Conservation (phyloP, 2,329 filamentous ascomycete species). For the Cryphonectria nitschkei region DNA sequence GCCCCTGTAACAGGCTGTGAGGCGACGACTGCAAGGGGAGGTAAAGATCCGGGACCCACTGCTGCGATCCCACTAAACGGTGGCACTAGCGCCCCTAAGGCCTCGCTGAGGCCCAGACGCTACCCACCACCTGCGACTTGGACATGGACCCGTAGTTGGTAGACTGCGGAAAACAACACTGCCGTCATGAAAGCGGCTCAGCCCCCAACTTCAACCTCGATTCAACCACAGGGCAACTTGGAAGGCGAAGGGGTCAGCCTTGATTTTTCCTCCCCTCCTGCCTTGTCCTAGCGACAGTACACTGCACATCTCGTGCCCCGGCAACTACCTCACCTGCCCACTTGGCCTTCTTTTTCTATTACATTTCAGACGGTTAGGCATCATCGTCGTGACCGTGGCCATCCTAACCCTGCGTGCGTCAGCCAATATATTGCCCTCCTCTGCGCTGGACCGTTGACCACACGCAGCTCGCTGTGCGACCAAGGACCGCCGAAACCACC, state of each 20-base stretch:
- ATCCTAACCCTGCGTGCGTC: background rate
- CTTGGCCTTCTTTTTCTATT: background rate
- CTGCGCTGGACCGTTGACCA: background rate
- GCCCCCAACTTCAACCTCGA: background rate
- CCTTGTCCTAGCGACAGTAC: background rate
- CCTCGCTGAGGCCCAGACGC: background rate
- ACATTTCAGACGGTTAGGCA: background rate
- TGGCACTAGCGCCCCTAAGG: background rate
- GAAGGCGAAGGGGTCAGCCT: background rate
- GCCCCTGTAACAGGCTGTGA: background rate
- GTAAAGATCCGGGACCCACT: background rate
- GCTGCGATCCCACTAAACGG: background rate
- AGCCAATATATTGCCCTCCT: background rate
- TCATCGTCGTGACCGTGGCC: background rate
- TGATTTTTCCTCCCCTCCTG: background rate
- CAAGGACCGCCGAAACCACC: background rate
- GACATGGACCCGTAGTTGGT: background rate
- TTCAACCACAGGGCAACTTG: background rate
- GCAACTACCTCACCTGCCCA: background rate
- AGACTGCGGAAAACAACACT: constrained; percentile 1
- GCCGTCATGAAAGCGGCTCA: constrained; percentile 6
- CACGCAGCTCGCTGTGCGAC: background rate
- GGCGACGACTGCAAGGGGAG: background rate
- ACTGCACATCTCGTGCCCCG: background rate
- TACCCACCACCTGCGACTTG: background rate